Percentiles rank a stretch among this genome's conserved stretches.
phyloP scores from a whole-genome alignment of 148 eudicot genomes.

The Vaccinium darrowii region DNA sequence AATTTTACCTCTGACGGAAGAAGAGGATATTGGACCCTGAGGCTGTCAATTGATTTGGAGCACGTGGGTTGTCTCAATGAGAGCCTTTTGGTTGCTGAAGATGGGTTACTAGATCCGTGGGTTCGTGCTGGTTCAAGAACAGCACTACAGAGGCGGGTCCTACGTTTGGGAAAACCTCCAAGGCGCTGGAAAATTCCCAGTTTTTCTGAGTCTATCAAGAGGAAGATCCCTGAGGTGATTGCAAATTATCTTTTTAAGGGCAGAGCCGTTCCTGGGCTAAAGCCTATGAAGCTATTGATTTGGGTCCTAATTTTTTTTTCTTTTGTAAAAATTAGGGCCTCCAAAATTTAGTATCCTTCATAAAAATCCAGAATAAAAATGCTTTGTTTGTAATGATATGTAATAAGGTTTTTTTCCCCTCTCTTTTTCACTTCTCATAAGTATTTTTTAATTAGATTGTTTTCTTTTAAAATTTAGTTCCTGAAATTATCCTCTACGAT shows the following conservation, averaged over 20 bases:
- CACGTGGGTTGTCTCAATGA: conserved; percentile 69
- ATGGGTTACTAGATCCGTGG: conserved; percentile 71
- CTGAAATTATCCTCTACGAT: background rate
- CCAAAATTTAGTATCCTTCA: background rate
- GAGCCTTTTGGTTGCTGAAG: conserved; percentile 79
- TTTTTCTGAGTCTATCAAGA: conserved; percentile 61
- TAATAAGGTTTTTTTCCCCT: background rate
- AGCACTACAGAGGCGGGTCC: conserved; percentile 80
- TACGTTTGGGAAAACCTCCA: conserved; percentile 90
- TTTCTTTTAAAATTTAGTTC: background rate
- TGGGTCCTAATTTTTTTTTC: background rate
- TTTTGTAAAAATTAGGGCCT: background rate
- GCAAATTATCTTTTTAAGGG: background rate
- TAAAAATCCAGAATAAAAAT: background rate
- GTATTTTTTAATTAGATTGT: background rate
- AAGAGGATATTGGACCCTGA: conserved; percentile 95
- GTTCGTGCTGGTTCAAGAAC: conserved; percentile 93
- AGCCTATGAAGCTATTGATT: background rate
- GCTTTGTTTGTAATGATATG: background rate
- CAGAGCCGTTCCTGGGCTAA: background rate
- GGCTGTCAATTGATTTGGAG: conserved; percentile 88
- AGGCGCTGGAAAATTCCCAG: conserved; percentile 92
- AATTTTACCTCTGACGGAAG: conserved; percentile 62
- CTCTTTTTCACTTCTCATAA: background rate
- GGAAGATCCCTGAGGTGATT: conserved; percentile 78